Conservation (phyloP, 75 land plant genomes). For the Selaginella tamariscina region DNA sequence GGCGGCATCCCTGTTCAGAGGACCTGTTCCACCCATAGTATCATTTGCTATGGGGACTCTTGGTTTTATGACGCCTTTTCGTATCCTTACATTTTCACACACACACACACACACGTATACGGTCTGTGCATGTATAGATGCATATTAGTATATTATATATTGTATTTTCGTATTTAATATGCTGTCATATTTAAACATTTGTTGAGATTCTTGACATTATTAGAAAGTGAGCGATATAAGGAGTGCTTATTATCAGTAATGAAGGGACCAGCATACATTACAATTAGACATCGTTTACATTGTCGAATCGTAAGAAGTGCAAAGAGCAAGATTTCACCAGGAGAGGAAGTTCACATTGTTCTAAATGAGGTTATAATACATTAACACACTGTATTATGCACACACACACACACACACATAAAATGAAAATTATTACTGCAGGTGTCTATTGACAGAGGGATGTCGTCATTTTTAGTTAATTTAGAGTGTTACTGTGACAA, state of each 20-base stretch:
- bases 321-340: slow-evolving; percentile 24
- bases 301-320: slow-evolving; percentile 53
- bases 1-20: slow-evolving; percentile 96
- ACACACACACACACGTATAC: too few species aligned
- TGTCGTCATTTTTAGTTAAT: slow-evolving; percentile 73
- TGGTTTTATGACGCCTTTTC: slow-evolving; percentile 96
- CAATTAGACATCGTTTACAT: slow-evolving; percentile 67
- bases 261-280: slow-evolving; percentile 72
- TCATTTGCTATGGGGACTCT: slow-evolving; percentile 91
- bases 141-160: too few species aligned
- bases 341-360: slow-evolving; percentile 55
- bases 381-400: too few species aligned
- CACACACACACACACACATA: too few species aligned
- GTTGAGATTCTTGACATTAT: too few species aligned
- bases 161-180: too few species aligned
- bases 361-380: slow-evolving; percentile 93
- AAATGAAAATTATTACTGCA: too few species aligned
- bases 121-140: too few species aligned
- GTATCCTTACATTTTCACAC: slow-evolving; percentile 88
- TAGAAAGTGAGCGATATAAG: slow-evolving; percentile 69
- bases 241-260: slow-evolving; percentile 55
- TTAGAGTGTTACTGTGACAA: slow-evolving; percentile 88
- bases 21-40: slow-evolving; percentile 88
- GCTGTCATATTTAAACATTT: too few species aligned
- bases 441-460: slow-evolving; percentile 91